phyloP scores from a whole-genome alignment of 1,284 basidiomycete genomes.

The Irpex sp. region DNA sequence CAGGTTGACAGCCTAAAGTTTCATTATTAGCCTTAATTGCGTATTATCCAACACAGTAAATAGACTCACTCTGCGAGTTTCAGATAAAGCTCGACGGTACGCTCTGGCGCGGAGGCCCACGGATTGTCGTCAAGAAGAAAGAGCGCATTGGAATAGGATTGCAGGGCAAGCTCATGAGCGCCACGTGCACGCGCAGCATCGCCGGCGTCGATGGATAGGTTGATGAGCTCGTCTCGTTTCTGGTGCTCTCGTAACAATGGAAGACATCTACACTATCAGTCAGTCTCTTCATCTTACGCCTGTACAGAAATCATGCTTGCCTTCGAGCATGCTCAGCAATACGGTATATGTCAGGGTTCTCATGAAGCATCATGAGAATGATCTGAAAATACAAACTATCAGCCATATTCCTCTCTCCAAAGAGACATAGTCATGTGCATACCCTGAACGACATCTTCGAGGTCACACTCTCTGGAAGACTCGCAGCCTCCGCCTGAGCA shows the following conservation, averaged over 20 bases:
- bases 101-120: constrained; percentile 45
- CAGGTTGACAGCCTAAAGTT: constrained; percentile 50
- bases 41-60: neutral
- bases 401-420: neutral
- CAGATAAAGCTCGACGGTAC: constrained; percentile 49
- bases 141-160: constrained; percentile 55
- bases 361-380: constrained; percentile 67
- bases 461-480: constrained; percentile 43
- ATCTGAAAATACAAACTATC: constrained; percentile 36
- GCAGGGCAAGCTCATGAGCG: constrained; percentile 67
- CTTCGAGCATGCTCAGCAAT: constrained; percentile 66
- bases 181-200: constrained; percentile 66
- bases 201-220: constrained; percentile 61
- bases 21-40: neutral
- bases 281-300: neutral
- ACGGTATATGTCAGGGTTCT: constrained; percentile 58
- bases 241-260: constrained; percentile 54
- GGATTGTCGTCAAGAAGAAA: constrained; percentile 48
- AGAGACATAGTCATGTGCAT: constrained; percentile 3
- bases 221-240: constrained; percentile 55
- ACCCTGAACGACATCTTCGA: constrained; percentile 72
- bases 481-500: constrained; percentile 53
- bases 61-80: constrained; percentile 56
- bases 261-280: constrained; percentile 43
- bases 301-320: constrained; percentile 26